Evolutionary conservation across 1,139 yeast species (phyloP).

Genomic region (Yamadazyma membranifaciens): DNA sequence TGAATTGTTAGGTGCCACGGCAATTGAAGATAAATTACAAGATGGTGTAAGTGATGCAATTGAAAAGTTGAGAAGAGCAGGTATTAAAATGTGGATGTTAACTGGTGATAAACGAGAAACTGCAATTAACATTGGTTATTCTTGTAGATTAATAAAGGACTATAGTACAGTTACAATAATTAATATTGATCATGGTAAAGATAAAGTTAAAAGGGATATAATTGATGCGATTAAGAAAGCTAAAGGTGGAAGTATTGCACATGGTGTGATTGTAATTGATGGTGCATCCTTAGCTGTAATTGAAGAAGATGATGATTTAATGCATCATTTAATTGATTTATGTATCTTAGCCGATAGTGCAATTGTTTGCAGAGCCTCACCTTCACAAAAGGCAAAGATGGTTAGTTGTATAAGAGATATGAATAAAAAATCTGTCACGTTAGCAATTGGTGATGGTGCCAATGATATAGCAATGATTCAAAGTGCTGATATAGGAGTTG

Average conservation of each 20-base stretch:
- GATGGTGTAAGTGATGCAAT: constrained; percentile 95
- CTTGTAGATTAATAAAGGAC: constrained; percentile 90
- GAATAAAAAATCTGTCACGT: constrained; percentile 67
- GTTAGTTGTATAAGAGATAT: constrained; percentile 72
- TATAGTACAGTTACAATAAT: constrained; percentile 85
- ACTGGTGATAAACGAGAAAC: constrained; percentile 98
- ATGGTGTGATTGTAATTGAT: constrained; percentile 90
- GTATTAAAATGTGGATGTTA: constrained; percentile 95
- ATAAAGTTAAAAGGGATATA: constrained; percentile 51
- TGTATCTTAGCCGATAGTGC: constrained; percentile 90
- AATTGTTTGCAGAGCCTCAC: constrained; percentile 94
- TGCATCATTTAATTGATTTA: constrained; percentile 75
- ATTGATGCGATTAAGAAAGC: constrained; percentile 61
- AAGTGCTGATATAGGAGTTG: constrained; percentile 96
- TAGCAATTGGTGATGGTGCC: constrained; percentile 99
- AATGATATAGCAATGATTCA: constrained; percentile 99
- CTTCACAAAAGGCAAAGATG: constrained; percentile 92
- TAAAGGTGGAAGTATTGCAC: constrained; percentile 75
- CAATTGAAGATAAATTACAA: constrained; percentile 95
- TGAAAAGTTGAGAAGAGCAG: constrained; percentile 88
- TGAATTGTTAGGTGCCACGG: constrained; percentile 85
- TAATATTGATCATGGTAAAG: constrained; percentile 55
- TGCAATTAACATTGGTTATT: constrained; percentile 93
- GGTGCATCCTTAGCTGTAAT: constrained; percentile 77
- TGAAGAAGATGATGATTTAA: constrained; percentile 67